Base-by-base conservation (phyloP, 768 basidiomycete genomes). In the Psilocybe azurescens region DNA sequence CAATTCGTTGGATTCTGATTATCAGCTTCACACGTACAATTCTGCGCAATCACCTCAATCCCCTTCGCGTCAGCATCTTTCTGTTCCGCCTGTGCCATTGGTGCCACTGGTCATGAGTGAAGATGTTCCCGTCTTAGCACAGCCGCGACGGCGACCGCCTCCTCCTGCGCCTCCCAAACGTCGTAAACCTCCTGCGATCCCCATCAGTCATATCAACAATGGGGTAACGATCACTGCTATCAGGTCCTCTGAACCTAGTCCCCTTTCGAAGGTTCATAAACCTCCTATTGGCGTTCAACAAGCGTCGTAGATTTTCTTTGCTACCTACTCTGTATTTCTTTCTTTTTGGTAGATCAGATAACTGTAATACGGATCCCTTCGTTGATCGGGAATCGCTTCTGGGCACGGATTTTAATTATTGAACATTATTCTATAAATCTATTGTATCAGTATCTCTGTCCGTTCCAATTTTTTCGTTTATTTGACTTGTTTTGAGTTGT, bases 141-240 rank as follows among this genome's bases (percentile, higher is more conserved):
- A 65, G 38, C 71, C 70, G n/a, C 70, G 69, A 33, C 79, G 83
- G 58, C 74, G 86, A 58, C 77, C 82, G 3, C 83, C 90, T 2
- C 88, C 90, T 0, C 87, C 91, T n/a, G 83, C 87, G 9, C 89
- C 89, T 18, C 82, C 82, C 3, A 86, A 86, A 69, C 80, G 90
- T 49, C 77, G 91, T 69, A 90, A 89, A 66, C 86, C 91, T 1
- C 91, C 91, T 36, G 88, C 90, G 14, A 79, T 89, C 49, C 89
- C 91, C 9, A 74, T 81, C 1, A 79, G 77, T 32, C 78, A 72
- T 53, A 81, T 81, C 0, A 79, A 81, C 58, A 69, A 81, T 13
- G 87, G 85, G 8, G 82, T 80, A 20, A 85, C 83, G 38, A 86
- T 90, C 36, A 86, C 86, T 6, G 78, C 87, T 1, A 89, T 90